Percentiles rank a stretch among this genome's conserved stretches.
These are phyloP conservation scores for Pachysandra terminalis DNA, from an alignment of 164 flowering plant genomes.

Conservation along the genomic window DNA sequence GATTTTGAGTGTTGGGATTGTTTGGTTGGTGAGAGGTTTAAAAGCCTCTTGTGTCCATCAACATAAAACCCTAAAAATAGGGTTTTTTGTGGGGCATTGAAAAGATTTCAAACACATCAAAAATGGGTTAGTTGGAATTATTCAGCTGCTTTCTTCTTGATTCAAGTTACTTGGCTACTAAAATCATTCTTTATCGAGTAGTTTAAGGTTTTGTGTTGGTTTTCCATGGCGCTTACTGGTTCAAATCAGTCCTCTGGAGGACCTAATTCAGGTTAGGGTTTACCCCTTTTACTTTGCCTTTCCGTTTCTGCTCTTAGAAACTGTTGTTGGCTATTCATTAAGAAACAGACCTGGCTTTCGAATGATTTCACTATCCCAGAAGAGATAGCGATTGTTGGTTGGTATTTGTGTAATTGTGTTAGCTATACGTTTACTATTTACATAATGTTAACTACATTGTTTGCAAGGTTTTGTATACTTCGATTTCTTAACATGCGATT, in stretches of 20 bases:
- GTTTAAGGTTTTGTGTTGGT: slow-evolving; percentile 2
- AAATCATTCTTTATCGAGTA: not conserved
- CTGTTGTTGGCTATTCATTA: not conserved
- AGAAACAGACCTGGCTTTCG: not conserved
- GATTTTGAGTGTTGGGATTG: no score
- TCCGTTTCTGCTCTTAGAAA: not conserved
- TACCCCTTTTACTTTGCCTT: not conserved
- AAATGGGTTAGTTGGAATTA: slow-evolving; percentile 13
- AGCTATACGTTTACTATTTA: no score
- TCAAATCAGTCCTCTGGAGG: slow-evolving; percentile 31
- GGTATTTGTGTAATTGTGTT: not conserved
- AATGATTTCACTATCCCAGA: no score
- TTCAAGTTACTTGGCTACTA: not conserved
- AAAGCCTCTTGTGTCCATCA: no score
- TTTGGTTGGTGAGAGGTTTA: no score
- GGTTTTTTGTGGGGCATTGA: no score
- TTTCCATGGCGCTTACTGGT: slow-evolving; percentile 33
- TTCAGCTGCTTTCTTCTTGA: not conserved
- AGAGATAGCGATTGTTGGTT: not conserved
- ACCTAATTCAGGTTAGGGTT: slow-evolving; percentile 29
- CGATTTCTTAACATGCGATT: no score
- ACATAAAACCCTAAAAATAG: no score
- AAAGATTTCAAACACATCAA: not conserved
- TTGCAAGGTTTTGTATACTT: no score
- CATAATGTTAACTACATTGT: no score